phyloP scores from a whole-genome alignment of 352 stramenopile species.

The Pythium biforme region DNA sequence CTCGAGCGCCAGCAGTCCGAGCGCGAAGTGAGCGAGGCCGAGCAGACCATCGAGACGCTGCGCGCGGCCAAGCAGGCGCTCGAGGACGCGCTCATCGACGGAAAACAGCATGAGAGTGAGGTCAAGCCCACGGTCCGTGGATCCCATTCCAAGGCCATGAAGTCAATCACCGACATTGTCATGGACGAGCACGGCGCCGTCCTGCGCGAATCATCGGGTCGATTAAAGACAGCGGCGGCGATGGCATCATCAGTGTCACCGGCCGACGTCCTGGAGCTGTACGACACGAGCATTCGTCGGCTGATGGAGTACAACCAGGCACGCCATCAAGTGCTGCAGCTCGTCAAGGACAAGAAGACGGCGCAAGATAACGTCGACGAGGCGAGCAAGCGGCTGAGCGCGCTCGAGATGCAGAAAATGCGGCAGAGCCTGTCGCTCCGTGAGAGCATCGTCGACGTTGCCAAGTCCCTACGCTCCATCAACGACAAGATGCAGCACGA shows the following conservation, averaged over 20 bases:
- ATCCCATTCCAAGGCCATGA: not conserved
- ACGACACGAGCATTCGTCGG: slow-evolving; percentile 51
- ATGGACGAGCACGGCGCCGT: slow-evolving; percentile 17
- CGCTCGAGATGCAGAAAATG: slow-evolving; percentile 84
- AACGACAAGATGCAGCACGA: slow-evolving; percentile 65
- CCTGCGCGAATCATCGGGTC: not conserved
- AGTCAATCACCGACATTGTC: slow-evolving; percentile 5
- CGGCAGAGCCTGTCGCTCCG: slow-evolving; percentile 67
- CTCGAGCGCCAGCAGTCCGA: slow-evolving; percentile 73
- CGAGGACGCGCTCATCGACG: slow-evolving; percentile 54
- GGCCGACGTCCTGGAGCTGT: slow-evolving; percentile 26
- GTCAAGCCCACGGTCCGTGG: not conserved
- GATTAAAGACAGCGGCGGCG: not conserved
- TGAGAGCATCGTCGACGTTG: slow-evolving; percentile 75
- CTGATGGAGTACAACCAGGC: slow-evolving; percentile 61
- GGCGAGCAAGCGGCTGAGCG: slow-evolving; percentile 50
- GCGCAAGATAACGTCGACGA: slow-evolving; percentile 59
- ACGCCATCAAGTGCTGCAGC: slow-evolving; percentile 51
- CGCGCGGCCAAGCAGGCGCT: slow-evolving; percentile 56
- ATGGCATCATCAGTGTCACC: not conserved
- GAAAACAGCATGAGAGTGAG: slow-evolving; percentile 18
- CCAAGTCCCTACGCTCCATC: slow-evolving; percentile 52
- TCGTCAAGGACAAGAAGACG: slow-evolving; percentile 68
- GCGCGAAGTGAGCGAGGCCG: slow-evolving; percentile 53
- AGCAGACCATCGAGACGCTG: slow-evolving; percentile 57